phyloP scores from a whole-genome alignment of 129 eudicot genomes.

The Tanacetum coccineum region DNA sequence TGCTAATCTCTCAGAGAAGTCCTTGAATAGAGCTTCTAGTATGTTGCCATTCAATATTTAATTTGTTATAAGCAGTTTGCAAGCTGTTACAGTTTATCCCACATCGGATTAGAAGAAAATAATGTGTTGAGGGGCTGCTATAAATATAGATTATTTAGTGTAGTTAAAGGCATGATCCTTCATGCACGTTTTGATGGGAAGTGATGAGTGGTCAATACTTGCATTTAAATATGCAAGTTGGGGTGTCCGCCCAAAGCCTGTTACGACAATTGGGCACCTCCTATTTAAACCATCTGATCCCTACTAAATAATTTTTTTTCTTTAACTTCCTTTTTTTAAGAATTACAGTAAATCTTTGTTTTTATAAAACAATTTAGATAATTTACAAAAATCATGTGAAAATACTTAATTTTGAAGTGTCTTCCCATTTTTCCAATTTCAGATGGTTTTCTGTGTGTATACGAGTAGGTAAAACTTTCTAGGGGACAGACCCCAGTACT shows the following conservation, averaged over 20 bases:
- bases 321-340: not conserved
- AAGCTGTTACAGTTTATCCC: constrained; percentile 12
- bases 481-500: too few relatives aligned
- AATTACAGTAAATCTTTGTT: too few relatives aligned
- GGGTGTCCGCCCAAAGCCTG: constrained; percentile 49
- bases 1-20: too few relatives aligned
- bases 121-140: not conserved
- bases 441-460: too few relatives aligned
- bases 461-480: too few relatives aligned
- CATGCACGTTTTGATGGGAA: constrained; percentile 57
- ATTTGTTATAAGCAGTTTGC: too few relatives aligned
- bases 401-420: too few relatives aligned
- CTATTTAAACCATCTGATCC: constrained; percentile 49
- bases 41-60: too few relatives aligned
- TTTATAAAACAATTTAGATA: too few relatives aligned
- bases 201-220: constrained; percentile 60
- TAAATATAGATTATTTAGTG: not conserved
- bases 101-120: constrained; percentile 14
- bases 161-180: constrained; percentile 37
- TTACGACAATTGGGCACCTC: constrained; percentile 56
- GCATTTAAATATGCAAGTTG: constrained; percentile 46
- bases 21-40: too few relatives aligned
- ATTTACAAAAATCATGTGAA: too few relatives aligned
- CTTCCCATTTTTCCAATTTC: too few relatives aligned
- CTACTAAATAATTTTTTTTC: not conserved